Percentiles rank a stretch among this genome's conserved stretches.
These are phyloP conservation scores for Chenopodium suecicum DNA, from an alignment of 148 eudicot genomes.

Conservation along the genomic window DNA sequence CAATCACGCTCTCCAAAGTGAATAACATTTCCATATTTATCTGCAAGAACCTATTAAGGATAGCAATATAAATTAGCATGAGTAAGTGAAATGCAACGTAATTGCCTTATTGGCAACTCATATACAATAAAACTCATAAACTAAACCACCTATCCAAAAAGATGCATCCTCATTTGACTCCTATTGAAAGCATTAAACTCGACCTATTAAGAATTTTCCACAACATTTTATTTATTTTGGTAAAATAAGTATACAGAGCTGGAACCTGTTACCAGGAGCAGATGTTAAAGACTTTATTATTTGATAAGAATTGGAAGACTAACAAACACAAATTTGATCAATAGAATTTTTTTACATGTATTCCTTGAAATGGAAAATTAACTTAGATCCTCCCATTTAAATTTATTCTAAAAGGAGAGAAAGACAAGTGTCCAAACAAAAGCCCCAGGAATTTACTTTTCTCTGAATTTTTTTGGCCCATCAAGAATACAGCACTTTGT, in stretches of 20 bases:
- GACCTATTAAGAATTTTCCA: background rate
- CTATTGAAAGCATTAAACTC: background rate
- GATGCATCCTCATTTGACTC: background rate
- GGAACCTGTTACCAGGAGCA: background rate
- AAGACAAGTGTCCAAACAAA: background rate
- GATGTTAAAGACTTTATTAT: background rate
- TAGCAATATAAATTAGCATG: background rate
- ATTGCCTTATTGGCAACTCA: background rate
- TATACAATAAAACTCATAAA: background rate
- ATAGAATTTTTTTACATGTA: background rate
- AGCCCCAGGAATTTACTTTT: background rate
- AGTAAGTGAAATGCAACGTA: background rate
- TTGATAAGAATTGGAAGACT: background rate
- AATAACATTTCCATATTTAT: conserved; percentile 89
- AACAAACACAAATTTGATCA: background rate
- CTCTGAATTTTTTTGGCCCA: background rate
- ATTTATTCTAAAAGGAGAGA: background rate
- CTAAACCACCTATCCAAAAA: background rate
- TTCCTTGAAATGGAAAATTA: background rate
- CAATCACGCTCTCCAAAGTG: conserved; percentile 99
- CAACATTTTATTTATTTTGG: background rate
- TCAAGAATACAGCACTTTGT: background rate
- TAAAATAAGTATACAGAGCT: background rate
- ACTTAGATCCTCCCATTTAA: background rate
- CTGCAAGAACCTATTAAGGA: conserved; percentile 85